Conservation (phyloP, 1,284 basidiomycete genomes). For the Microbotryum saponariae region DNA sequence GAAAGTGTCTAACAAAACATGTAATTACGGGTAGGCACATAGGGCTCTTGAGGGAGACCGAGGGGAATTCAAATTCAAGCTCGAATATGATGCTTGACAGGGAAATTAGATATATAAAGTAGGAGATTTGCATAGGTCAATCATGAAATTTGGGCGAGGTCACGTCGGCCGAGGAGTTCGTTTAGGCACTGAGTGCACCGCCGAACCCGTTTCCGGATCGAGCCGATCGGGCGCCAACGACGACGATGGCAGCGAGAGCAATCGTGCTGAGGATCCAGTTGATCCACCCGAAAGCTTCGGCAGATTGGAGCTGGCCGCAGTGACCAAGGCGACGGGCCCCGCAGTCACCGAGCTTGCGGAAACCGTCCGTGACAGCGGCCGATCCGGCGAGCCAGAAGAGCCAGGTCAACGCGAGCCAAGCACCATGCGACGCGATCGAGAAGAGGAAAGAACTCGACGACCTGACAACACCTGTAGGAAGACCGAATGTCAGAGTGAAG, state of each 20-base stretch:
- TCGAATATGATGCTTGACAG: too few relatives aligned
- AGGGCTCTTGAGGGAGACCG: not conserved
- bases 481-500: not conserved
- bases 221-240: constrained; percentile 24
- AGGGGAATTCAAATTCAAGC: not conserved
- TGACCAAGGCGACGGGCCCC: constrained; percentile 12
- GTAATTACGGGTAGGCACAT: too few relatives aligned
- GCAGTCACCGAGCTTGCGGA: constrained; percentile 21
- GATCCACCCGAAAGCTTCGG: constrained; percentile 35
- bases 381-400: constrained; percentile 35
- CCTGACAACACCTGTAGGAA: constrained; percentile 22
- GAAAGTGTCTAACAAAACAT: too few relatives aligned
- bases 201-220: constrained; percentile 35
- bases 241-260: constrained; percentile 23
- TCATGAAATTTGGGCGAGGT: too few relatives aligned
- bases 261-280: constrained; percentile 33
- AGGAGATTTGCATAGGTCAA: too few relatives aligned
- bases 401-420: constrained; percentile 31
- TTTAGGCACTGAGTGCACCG: constrained; percentile 20
- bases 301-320: constrained; percentile 31
- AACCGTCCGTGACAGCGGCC: constrained; percentile 22
- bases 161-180: not conserved
- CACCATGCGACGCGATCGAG: constrained; percentile 32
- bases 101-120: too few relatives aligned
- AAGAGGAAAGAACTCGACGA: constrained; percentile 30